Conservation (phyloP, 352 stramenopile genomes). For the Pythium dissimile region DNA sequence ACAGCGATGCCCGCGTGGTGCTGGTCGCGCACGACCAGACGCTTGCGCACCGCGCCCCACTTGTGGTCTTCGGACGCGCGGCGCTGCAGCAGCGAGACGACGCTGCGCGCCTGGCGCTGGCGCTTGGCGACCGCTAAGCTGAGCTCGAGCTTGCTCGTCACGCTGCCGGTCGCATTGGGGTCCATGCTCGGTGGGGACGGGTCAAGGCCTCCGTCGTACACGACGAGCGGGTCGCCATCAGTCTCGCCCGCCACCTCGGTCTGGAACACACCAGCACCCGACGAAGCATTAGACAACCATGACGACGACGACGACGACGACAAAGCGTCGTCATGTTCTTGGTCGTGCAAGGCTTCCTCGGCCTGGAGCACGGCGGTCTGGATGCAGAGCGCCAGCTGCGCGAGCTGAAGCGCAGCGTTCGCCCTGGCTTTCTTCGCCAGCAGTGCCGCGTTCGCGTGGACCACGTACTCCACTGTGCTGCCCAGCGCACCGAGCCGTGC, state of each 20-base stretch:
- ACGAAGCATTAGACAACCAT: no score
- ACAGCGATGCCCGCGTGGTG: background rate
- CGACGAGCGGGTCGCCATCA: background rate
- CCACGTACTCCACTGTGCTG: background rate
- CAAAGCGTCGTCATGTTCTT: no score
- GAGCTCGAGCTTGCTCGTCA: background rate
- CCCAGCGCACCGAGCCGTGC: background rate
- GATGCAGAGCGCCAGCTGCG: background rate
- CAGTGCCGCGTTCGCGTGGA: background rate
- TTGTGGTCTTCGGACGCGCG: background rate
- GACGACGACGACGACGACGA: no score
- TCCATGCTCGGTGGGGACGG: background rate
- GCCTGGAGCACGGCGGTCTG: background rate
- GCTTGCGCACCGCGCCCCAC: background rate
- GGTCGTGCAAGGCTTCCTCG: background rate
- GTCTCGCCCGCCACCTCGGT: background rate
- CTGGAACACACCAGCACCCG: background rate
- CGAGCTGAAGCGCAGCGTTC: background rate
- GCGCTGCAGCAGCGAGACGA: background rate
- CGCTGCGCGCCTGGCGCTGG: background rate
- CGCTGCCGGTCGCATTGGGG: background rate
- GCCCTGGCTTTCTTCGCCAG: constrained; percentile 4
- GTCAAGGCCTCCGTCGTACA: constrained; percentile 1
- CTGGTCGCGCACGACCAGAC: background rate
- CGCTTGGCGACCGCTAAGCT: background rate